Percentiles rank a stretch among this genome's conserved stretches.
These are phyloP conservation scores for Gloeopeniophorella convolvens DNA, from an alignment of 768 basidiomycete species.

Conservation along the genomic window DNA sequence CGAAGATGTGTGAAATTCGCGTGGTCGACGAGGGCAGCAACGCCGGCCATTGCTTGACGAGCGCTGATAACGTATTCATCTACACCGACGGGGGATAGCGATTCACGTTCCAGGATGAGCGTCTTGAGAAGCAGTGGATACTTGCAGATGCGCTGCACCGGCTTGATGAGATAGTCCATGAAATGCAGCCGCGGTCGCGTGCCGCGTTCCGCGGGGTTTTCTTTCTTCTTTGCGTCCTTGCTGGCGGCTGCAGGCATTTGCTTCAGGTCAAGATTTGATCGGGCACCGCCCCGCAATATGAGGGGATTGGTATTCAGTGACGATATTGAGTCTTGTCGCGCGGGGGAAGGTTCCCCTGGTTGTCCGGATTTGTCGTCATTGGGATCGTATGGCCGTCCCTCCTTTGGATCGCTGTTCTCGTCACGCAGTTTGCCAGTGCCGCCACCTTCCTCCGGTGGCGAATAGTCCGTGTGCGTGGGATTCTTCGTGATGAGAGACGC, in stretches of 20 bases:
- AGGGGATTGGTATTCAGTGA: neutral
- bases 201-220: slow-evolving; percentile 2
- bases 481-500: slow-evolving; percentile 42
- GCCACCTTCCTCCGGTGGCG: neutral
- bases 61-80: slow-evolving; percentile 12
- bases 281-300: neutral
- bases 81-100: neutral
- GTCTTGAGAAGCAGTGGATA: slow-evolving; percentile 88
- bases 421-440: neutral
- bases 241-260: neutral
- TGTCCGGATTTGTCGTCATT: neutral
- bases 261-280: neutral
- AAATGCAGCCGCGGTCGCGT: slow-evolving; percentile 45
- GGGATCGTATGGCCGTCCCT: neutral
- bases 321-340: neutral
- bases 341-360: neutral
- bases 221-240: slow-evolving; percentile 9
- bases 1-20: slow-evolving; percentile 14
- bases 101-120: slow-evolving; percentile 30
- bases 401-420: neutral
- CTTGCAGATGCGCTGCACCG: slow-evolving; percentile 93
- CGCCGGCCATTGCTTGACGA: slow-evolving; percentile 16
- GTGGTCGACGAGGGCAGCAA: slow-evolving; percentile 18
- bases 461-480: neutral
- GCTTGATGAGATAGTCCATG: slow-evolving; percentile 92